phyloP scores from a whole-genome alignment of 1,284 basidiomycete species.

The Irpex sp. region DNA sequence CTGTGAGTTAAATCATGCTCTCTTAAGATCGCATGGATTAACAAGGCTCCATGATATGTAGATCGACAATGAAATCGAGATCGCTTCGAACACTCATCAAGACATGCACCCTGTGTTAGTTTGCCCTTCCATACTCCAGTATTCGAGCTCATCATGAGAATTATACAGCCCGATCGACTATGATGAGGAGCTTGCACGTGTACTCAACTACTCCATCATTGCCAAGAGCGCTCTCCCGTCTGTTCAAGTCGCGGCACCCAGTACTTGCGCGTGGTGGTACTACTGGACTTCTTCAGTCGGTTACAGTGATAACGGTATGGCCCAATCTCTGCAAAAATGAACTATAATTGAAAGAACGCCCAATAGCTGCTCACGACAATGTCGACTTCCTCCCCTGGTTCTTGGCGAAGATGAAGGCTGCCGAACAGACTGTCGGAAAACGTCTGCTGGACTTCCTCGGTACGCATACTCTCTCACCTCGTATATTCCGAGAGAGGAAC shows the following conservation, averaged over 20 bases:
- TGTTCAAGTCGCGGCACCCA: conserved; percentile 42
- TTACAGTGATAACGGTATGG: conserved; percentile 35
- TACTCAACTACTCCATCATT: conserved; percentile 35
- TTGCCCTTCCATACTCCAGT: no score
- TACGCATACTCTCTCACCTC: background rate
- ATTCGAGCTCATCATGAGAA: background rate
- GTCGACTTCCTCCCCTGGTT: conserved; percentile 53
- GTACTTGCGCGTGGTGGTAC: conserved; percentile 51
- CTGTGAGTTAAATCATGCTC: conserved; percentile 10
- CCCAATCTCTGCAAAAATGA: no score
- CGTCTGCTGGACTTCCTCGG: conserved; percentile 45
- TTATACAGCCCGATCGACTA: conserved; percentile 32
- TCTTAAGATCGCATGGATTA: background rate
- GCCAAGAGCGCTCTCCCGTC: conserved; percentile 42
- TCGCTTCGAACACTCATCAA: conserved; percentile 46
- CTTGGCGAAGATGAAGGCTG: conserved; percentile 40
- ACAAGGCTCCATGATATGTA: background rate
- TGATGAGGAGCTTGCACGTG: conserved; percentile 46
- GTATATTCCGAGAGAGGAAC: no score
- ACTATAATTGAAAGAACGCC: background rate
- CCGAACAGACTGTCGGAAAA: conserved; percentile 31
- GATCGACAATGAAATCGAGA: conserved; percentile 53
- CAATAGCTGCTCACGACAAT: conserved; percentile 39
- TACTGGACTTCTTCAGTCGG: conserved; percentile 48
- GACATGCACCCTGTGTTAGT: conserved; percentile 44